phyloP scores from a whole-genome alignment of 148 eudicot species.

The Fagopyrum homotropicum region DNA sequence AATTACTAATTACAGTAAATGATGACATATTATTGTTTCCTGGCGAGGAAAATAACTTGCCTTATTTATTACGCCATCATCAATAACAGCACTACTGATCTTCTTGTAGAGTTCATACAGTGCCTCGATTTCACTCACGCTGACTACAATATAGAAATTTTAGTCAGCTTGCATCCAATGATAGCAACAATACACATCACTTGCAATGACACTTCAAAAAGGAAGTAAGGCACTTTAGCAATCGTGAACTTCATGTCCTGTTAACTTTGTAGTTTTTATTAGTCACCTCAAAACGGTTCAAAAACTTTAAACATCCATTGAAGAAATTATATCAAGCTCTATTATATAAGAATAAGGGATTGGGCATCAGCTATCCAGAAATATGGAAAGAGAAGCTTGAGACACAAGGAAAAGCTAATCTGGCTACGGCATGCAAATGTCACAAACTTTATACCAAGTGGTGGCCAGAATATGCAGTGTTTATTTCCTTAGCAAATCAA shows the following conservation, averaged over 20 bases:
- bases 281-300: not conserved
- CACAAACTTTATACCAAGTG: not conserved
- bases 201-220: not conserved
- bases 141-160: conserved; percentile 36
- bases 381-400: conserved; percentile 2
- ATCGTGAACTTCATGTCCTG: not conserved
- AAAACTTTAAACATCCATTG: not conserved
- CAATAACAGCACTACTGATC: conserved; percentile 63
- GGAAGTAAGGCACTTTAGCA: not conserved
- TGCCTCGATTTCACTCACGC: conserved; percentile 70
- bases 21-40: not conserved
- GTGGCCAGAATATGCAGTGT: not conserved
- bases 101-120: conserved; percentile 63
- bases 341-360: not conserved
- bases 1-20: not conserved
- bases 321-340: not conserved
- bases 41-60: conserved; percentile 17
- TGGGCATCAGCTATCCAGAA: conserved; percentile 3
- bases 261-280: not conserved
- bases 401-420: not conserved
- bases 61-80: conserved; percentile 69
- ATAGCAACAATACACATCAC: not conserved
- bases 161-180: conserved; percentile 8
- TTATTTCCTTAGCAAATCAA: not conserved
- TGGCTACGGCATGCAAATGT: not conserved